Conservation (phyloP, 2,329 filamentous ascomycete genomes). For the Arthrobotrys pseudoclavata region DNA sequence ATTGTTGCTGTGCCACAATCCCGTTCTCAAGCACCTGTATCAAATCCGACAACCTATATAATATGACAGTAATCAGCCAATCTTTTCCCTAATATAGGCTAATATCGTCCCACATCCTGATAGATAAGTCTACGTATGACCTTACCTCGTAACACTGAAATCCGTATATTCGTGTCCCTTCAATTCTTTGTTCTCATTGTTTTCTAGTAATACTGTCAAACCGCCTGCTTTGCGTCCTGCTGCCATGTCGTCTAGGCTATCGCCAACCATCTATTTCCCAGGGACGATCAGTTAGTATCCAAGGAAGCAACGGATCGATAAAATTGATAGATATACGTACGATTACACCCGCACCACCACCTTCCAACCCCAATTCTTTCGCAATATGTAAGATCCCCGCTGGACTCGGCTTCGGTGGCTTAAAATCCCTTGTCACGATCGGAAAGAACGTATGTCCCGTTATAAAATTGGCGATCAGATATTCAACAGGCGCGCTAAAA, state of each 20-base stretch:
- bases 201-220: slow-evolving; percentile 88
- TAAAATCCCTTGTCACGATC: slow-evolving; percentile 86
- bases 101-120: slow-evolving; percentile 74
- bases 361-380: slow-evolving; percentile 76
- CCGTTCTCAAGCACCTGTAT: slow-evolving; percentile 81
- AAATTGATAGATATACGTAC: slow-evolving; percentile 16
- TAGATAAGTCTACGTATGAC: background rate
- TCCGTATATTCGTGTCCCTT: slow-evolving; percentile 82
- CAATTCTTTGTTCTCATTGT: slow-evolving; percentile 81
- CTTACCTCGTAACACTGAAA: slow-evolving; percentile 73
- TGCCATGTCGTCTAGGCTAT: slow-evolving; percentile 92
- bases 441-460: slow-evolving; percentile 77
- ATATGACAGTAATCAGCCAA: background rate
- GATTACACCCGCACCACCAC: slow-evolving; percentile 68
- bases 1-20: slow-evolving; percentile 67
- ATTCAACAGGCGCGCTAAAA: slow-evolving; percentile 74
- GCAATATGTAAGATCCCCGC: slow-evolving; percentile 91
- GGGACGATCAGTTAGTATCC: background rate
- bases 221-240: slow-evolving; percentile 86
- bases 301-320: background rate
- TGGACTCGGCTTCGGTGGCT: slow-evolving; percentile 86
- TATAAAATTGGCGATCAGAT: slow-evolving; percentile 82
- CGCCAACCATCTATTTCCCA: slow-evolving; percentile 71
- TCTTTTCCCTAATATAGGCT: slow-evolving; percentile 70
- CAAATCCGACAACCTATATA: slow-evolving; percentile 77